Base-by-base conservation (phyloP, 2,329 filamentous ascomycete genomes). In the Fusarium subglutinans region DNA sequence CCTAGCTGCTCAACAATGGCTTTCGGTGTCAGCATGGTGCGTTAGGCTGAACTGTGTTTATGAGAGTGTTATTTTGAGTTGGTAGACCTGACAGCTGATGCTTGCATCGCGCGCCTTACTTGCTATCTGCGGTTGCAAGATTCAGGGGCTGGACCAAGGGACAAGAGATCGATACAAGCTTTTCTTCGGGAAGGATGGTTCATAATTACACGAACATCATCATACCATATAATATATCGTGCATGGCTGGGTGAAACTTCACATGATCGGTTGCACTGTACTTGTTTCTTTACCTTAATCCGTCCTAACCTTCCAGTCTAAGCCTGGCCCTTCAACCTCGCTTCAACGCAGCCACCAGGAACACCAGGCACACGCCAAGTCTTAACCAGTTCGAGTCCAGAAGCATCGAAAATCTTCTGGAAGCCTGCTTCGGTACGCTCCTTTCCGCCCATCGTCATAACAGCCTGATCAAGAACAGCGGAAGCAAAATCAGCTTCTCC, bases 371-470 rank as follows among this genome's bases (percentile, higher is more conserved):
- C 76, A 38, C 74, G 64, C 78, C 78, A 79, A 6, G 77, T 72
- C 43, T 70, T 60, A 5, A 81, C 79, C 9, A 82, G 53, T 57
- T 81, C 79, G 14, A 82, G 73, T 8, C 79, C 79, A 8, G 79
- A 76, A 8, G 74, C 77, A 3, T 79, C 75, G 44, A 82, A 70
- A 63, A 82, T 75, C 40, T 75, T 77, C 17, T 66, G 41, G 51
- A 81, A 81, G 11, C 78, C 79, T 12, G 64, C 64, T 12, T 79
- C 76, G 0, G 78, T 82, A 8, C 78, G 75, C 48, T 81, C 80
- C 47, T 82, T 82, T n/a, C 80, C 80, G 2, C 77, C 79, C 75
- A 82, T 82, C 15, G 78, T 78, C 78, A 82, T 81, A 20, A 81
- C 79, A 15, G 76, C 78, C 41, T 81, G 78, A 60, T 81, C 80